Percentiles rank a stretch among this genome's conserved stretches.
Evolutionary conservation across 2,329 filamentous ascomycete species (phyloP).

Genomic region (Colletotrichum chlorophyti): DNA sequence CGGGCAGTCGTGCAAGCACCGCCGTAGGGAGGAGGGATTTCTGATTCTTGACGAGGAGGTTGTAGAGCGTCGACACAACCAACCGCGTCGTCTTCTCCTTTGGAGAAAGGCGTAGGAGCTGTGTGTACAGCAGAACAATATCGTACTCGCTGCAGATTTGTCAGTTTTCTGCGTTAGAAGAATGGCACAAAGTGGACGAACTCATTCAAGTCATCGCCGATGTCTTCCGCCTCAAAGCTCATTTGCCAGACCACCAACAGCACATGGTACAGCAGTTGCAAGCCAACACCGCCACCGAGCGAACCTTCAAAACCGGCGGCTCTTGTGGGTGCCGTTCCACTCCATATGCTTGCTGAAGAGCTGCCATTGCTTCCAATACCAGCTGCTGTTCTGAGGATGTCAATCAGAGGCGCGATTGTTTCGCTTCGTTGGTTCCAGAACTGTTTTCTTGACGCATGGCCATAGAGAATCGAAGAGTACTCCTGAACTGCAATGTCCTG

Average conservation of each 20-base stretch:
- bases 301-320: constrained; percentile 68
- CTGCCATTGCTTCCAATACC: constrained; percentile 72
- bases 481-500: constrained; percentile 96
- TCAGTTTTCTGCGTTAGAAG: not conserved
- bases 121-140: constrained; percentile 89
- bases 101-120: constrained; percentile 87
- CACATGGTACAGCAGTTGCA: constrained; percentile 94
- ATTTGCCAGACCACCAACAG: constrained; percentile 95
- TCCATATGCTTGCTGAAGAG: constrained; percentile 68
- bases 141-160: constrained; percentile 77
- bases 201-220: constrained; percentile 83
- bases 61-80: constrained; percentile 86
- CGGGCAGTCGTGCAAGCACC: constrained; percentile 81
- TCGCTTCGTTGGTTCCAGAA: constrained; percentile 94
- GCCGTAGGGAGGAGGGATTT: constrained; percentile 82
- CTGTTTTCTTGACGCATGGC: constrained; percentile 73
- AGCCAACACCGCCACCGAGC: constrained; percentile 81
- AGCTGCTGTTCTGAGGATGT: constrained; percentile 81
- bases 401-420: constrained; percentile 81
- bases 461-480: constrained; percentile 85
- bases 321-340: constrained; percentile 57
- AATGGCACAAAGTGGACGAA: constrained; percentile 51
- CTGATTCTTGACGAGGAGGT: constrained; percentile 76
- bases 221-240: constrained; percentile 84
- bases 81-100: constrained; percentile 98